Base-by-base conservation (phyloP, 306 rosid genomes). In the Dryas octopetala region DNA sequence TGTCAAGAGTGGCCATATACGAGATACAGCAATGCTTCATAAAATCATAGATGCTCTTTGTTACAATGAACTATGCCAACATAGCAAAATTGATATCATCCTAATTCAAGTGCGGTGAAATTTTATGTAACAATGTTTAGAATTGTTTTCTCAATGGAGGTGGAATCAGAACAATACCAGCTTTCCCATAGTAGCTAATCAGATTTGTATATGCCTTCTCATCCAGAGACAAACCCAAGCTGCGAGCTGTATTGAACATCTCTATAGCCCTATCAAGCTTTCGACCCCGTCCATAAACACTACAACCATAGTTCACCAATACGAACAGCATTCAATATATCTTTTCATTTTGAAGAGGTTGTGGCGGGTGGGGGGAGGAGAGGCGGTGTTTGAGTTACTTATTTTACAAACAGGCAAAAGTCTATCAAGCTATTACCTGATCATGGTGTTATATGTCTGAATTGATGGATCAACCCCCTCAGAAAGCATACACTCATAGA, bases 371-470 rank as follows among this genome's bases (percentile, higher is more conserved):
- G 4, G 7, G 70, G 6, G 11, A 32, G 40, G 26, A 52, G 10
- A 32, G 57, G 44, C 0, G 38, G 26, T 40, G 12, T 45, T 40
- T 9, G n/a, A 15, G 13, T 74, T 66, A 40, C 51, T 10, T 38
- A 48, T 50, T 28, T 50, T 32, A 16, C 32, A 62, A 55, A 7
- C 17, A 46, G 57, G 67, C 26, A 26, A 38, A 48, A 79, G 19
- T 47, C 10, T 58, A 65, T 72, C 51, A 60, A 63, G 69, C 68
- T 66, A 63, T 59, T 74, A 90, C 98, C 96, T 94, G 87, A 91
- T 91, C 97, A 94, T 91, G 14, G 95, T 94, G 88, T 90, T 91
- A 70, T 86, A 80, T 79, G 98, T 94, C 85, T 90, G 95, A 83
- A 94, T 87, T 70, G 98, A 91, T 28, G 95, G 96, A 82, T 86